phyloP scores from a whole-genome alignment of 495 filamentous ascomycete species.

The Baudoinia panamericana region DNA sequence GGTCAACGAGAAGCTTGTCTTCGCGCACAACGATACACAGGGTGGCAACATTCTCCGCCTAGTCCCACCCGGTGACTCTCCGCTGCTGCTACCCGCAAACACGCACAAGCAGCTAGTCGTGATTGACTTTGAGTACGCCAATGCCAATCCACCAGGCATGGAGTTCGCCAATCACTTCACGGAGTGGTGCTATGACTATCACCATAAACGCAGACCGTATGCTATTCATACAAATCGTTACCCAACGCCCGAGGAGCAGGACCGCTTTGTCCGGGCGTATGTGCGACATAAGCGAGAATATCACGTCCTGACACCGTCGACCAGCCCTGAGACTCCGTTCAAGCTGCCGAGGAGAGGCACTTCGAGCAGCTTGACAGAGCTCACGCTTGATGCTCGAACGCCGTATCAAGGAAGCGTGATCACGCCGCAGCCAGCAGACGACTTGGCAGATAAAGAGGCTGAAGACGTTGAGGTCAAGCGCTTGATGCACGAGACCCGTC shows the following conservation, averaged over 20 bases:
- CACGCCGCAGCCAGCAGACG: slow-evolving; percentile 38
- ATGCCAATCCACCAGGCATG: slow-evolving; percentile 69
- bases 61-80: slow-evolving; percentile 68
- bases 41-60: slow-evolving; percentile 96
- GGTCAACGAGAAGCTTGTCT: slow-evolving; percentile 66
- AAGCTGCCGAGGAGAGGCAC: slow-evolving; percentile 11
- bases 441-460: slow-evolving; percentile 40
- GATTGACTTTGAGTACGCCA: slow-evolving; percentile 98
- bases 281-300: slow-evolving; percentile 60
- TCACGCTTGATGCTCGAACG: slow-evolving; percentile 56
- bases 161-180: slow-evolving; percentile 98
- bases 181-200: slow-evolving; percentile 98
- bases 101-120: slow-evolving; percentile 90
- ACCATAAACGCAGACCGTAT: slow-evolving; percentile 50
- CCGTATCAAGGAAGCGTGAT: slow-evolving; percentile 41
- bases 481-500: slow-evolving; percentile 59
- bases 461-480: slow-evolving; percentile 48
- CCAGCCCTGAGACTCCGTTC: slow-evolving; percentile 18
- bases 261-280: slow-evolving; percentile 73
- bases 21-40: slow-evolving; percentile 98
- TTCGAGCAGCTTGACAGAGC: slow-evolving; percentile 39
- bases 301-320: slow-evolving; percentile 25
- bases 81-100: slow-evolving; percentile 74
- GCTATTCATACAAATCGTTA: slow-evolving; percentile 54
- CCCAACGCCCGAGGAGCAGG: slow-evolving; percentile 69